These are phyloP conservation scores for Starmerella gropengiesseri DNA, from an alignment of 805 yeast genomes.

Conservation along the genomic window DNA sequence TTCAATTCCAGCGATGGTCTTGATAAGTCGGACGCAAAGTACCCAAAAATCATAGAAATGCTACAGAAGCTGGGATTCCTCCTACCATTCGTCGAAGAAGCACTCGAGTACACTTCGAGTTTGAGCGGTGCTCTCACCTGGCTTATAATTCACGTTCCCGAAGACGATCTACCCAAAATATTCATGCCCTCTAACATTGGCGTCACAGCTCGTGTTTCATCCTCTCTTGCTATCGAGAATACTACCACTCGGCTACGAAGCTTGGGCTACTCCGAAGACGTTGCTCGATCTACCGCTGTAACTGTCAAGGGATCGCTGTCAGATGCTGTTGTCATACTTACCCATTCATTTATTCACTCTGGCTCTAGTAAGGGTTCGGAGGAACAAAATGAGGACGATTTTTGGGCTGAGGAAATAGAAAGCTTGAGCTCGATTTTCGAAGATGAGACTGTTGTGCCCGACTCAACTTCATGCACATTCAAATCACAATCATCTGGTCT, in stretches of 20 bases:
- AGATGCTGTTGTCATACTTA: constrained; percentile 37
- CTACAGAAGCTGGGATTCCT: constrained; percentile 56
- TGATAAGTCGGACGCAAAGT: constrained; percentile 5
- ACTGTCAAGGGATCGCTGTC: constrained; percentile 18
- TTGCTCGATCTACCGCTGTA: constrained; percentile 42
- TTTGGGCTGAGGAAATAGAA: constrained; percentile 70
- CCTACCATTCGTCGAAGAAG: constrained; percentile 55
- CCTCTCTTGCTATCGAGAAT: constrained; percentile 45
- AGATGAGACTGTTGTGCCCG: constrained; percentile 22
- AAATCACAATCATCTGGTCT: constrained; percentile 10
- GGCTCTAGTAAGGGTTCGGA: constrained; percentile 4
- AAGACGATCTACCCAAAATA: constrained; percentile 70
- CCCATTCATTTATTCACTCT: constrained; percentile 24
- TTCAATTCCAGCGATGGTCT: constrained; percentile 30
- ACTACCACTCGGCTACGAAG: constrained; percentile 46
- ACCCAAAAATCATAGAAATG: constrained; percentile 19
- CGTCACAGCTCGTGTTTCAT: constrained; percentile 33
- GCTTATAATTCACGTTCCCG: constrained; percentile 83
- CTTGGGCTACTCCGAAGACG: constrained; percentile 62
- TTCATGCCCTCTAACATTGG: constrained; percentile 30
- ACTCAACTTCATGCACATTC: constrained; percentile 10
- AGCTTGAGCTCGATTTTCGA: constrained; percentile 52
- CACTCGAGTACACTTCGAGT: constrained; percentile 43
- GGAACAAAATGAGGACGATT: constrained; percentile 19
- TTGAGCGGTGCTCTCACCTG: constrained; percentile 54